These are phyloP conservation scores for Ustilago nuda DNA, from an alignment of 1,284 basidiomycete genomes.

Conservation along the genomic window DNA sequence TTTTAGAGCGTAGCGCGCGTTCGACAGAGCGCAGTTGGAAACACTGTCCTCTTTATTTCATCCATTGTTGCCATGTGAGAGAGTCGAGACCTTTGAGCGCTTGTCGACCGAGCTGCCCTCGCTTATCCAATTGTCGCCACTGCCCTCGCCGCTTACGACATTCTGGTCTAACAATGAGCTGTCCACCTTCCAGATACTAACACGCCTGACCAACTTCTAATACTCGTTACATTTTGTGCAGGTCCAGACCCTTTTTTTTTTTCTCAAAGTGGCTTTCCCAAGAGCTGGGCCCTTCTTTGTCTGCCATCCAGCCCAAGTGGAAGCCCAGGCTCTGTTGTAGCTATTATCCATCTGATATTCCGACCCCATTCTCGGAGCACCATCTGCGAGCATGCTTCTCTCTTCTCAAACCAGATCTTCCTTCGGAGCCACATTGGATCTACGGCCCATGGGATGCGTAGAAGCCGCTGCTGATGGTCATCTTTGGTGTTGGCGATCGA, in stretches of 20 bases:
- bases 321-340: not conserved
- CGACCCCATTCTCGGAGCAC: not conserved
- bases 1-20: not conserved
- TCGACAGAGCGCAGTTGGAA: not conserved
- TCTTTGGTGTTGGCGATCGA: not conserved
- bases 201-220: not conserved
- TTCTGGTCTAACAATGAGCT: too few species aligned
- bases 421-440: not conserved
- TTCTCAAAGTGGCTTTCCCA: not conserved
- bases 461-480: not conserved
- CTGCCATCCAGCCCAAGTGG: not conserved
- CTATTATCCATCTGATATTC: not conserved
- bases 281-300: not conserved
- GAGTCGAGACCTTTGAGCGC: not conserved
- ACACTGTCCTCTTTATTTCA: too few species aligned
- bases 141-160: not conserved
- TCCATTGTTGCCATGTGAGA: not conserved
- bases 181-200: not conserved
- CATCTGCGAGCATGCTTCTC: not conserved
- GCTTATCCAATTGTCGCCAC: not conserved
- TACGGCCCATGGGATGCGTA: not conserved
- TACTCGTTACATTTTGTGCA: not conserved
- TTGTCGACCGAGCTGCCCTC: slow-evolving; percentile 1
- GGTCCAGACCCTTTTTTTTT: slow-evolving; percentile 1
- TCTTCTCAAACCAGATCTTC: not conserved